A percentile compares a stretch with the other conserved stretches of the same genome.
phyloP scores from a whole-genome alignment of 2,329 filamentous ascomycete species.

The Gaeumannomyces tritici region DNA sequence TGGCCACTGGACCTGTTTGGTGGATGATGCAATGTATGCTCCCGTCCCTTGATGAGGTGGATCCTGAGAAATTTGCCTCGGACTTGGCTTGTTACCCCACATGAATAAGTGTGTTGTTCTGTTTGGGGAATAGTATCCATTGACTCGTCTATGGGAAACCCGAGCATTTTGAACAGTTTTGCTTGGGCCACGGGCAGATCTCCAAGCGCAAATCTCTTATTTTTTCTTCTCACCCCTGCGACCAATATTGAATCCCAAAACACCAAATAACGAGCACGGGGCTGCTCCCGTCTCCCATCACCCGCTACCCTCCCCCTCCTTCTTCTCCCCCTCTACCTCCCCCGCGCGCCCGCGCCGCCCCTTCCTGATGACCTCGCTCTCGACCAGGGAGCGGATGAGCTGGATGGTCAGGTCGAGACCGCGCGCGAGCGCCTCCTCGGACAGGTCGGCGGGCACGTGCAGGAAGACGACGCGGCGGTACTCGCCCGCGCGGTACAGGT shows the following conservation, averaged over 20 bases:
- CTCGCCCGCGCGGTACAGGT: conserved; percentile 37
- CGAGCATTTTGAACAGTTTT: no score
- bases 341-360: not conserved
- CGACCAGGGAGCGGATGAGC: conserved; percentile 46
- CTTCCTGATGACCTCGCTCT: conserved; percentile 29
- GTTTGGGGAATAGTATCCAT: no score
- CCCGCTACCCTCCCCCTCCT: not conserved
- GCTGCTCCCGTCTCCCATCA: no score
- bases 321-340: not conserved
- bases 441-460: conserved; percentile 57
- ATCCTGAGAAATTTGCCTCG: not conserved
- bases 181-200: no score
- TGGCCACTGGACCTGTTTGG: conserved; percentile 13
- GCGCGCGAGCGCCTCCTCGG: conserved; percentile 33
- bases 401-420: conserved; percentile 44
- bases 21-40: not conserved
- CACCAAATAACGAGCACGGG: not conserved
- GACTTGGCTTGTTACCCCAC: not conserved
- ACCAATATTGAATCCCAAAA: no score
- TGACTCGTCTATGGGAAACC: no score
- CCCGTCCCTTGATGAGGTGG: not conserved
- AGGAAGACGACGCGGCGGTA: conserved; percentile 54
- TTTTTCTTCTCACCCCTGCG: no score
- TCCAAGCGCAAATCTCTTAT: no score
- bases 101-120: no score